Percentiles rank a stretch among this genome's conserved stretches.
Evolutionary conservation across 345 rosid genomes (phyloP).

Genomic region (Raphanus raphanistrum): DNA sequence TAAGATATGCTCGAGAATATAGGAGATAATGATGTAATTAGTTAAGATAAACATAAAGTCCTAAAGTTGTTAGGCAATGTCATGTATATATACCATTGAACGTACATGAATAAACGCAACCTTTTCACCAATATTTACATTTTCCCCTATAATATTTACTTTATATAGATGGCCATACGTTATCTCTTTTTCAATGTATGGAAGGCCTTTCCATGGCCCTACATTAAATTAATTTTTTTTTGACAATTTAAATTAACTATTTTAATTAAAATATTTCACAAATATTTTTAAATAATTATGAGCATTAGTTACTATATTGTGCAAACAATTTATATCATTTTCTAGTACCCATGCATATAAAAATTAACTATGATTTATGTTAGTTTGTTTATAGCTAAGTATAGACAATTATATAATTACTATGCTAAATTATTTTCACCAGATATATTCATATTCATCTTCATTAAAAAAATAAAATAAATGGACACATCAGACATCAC

Average conservation of each 20-base stretch:
- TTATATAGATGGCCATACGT: neutral
- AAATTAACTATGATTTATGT: neutral
- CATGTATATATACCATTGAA: too few relatives aligned
- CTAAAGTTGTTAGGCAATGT: too few relatives aligned
- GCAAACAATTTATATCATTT: neutral
- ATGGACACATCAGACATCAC: too few relatives aligned
- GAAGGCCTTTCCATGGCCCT: neutral
- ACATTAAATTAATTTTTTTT: neutral
- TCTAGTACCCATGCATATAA: neutral
- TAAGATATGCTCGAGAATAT: too few relatives aligned
- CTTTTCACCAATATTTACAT: too few relatives aligned
- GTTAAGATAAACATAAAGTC: too few relatives aligned
- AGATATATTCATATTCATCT: neutral
- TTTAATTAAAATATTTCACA: neutral
- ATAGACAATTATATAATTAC: too few relatives aligned
- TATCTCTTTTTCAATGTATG: neutral
- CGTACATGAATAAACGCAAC: too few relatives aligned
- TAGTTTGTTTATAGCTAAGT: neutral
- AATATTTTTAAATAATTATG: neutral
- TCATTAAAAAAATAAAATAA: too few relatives aligned
- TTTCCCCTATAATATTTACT: too few relatives aligned
- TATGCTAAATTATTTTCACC: neutral
- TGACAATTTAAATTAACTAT: neutral
- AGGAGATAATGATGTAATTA: too few relatives aligned
- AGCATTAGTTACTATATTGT: neutral